phyloP scores from a whole-genome alignment of 352 stramenopile species.

The Phytophthora pisi region DNA sequence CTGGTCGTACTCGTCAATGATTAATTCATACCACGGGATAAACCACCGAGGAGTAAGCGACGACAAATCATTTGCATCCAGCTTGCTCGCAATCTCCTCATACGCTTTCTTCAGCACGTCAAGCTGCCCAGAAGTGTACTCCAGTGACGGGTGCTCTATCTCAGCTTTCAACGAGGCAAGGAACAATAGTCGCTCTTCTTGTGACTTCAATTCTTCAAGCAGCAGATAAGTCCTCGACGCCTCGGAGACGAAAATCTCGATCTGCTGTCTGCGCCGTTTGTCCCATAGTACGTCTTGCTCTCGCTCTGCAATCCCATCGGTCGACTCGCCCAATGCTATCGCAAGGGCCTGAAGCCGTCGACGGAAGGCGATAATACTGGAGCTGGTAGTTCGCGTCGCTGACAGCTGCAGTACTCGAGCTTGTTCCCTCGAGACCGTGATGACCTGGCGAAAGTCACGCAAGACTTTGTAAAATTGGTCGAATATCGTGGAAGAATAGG shows the following conservation, averaged over 20 bases:
- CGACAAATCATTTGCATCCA: background rate
- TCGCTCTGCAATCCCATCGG: background rate
- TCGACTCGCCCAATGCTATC: background rate
- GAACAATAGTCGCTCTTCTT: background rate
- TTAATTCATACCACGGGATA: slow-evolving; percentile 12
- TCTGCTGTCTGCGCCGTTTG: background rate
- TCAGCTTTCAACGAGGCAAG: background rate
- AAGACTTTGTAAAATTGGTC: background rate
- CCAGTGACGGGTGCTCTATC: background rate
- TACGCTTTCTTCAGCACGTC: background rate
- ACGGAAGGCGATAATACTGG: background rate
- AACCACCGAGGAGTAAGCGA: slow-evolving; percentile 1
- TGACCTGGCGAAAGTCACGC: background rate
- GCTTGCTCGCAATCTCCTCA: background rate
- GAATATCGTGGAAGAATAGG: background rate
- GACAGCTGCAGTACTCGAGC: background rate
- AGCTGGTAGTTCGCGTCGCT: background rate
- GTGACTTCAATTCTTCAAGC: no score
- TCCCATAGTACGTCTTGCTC: background rate
- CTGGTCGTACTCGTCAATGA: background rate
- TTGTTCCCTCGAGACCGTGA: background rate
- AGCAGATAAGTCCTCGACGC: no score
- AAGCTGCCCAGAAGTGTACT: slow-evolving; percentile 2
- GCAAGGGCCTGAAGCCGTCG: background rate
- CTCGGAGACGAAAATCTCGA: no score